These are phyloP conservation scores for Pleomassaria siparia DNA, from an alignment of 2,329 filamentous ascomycete species.

Conservation along the genomic window DNA sequence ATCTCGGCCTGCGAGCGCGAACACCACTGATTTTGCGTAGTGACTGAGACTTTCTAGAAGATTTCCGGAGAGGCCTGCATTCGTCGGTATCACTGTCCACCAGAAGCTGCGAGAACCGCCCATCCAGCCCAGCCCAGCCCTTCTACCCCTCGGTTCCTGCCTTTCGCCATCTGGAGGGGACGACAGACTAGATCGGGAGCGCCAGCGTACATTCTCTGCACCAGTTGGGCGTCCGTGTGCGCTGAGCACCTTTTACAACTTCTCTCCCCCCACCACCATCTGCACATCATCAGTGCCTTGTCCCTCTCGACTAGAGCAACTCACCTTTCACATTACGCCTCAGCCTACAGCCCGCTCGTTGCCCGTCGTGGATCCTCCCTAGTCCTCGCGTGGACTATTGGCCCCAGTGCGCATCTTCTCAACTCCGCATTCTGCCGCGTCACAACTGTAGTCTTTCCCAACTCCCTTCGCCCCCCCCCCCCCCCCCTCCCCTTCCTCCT, in stretches of 20 bases:
- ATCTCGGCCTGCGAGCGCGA: conserved; percentile 38
- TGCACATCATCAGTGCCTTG: conserved; percentile 37
- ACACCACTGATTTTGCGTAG: conserved; percentile 42
- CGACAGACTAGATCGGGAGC: conserved; percentile 31
- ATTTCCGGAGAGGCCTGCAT: conserved; percentile 49
- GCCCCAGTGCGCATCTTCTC: conserved; percentile 45
- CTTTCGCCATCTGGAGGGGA: conserved; percentile 30
- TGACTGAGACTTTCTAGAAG: conserved; percentile 47
- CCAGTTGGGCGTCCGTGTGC: conserved; percentile 31
- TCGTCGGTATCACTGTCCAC: conserved; percentile 42
- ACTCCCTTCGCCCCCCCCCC: no score
- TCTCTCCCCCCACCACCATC: conserved; percentile 29
- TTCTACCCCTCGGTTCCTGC: conserved; percentile 29
- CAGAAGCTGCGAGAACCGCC: conserved; percentile 35
- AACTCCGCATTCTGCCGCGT: conserved; percentile 39
- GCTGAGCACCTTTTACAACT: conserved; percentile 33
- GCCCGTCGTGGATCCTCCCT: conserved; percentile 55
- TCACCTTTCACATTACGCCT: conserved; percentile 31
- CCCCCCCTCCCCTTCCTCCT: no score
- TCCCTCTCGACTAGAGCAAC: conserved; percentile 32
- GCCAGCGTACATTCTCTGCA: conserved; percentile 31
- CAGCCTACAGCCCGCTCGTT: conserved; percentile 31
- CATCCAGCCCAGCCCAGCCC: conserved; percentile 26
- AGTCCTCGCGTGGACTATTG: conserved; percentile 53
- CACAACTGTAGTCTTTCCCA: conserved; percentile 43